phyloP scores from a whole-genome alignment of 305 asterid species.

The Fraxinus baroniana region DNA sequence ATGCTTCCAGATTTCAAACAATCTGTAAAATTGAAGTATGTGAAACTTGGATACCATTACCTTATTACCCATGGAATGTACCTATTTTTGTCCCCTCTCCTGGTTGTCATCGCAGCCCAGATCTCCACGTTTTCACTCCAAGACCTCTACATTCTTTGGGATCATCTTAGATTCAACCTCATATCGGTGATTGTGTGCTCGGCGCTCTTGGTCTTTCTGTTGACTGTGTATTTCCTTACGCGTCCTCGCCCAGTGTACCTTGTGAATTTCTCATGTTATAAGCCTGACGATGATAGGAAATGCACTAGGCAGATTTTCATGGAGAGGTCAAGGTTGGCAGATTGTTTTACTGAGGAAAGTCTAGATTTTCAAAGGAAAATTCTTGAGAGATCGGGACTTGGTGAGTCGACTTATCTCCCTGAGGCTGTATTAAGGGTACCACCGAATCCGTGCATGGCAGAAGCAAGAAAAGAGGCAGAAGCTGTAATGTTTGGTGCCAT shows the following conservation, averaged over 20 bases:
- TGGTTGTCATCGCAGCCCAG: constrained; percentile 34
- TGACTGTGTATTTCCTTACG: constrained; percentile 37
- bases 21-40: constrained; percentile 44
- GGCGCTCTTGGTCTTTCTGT: constrained; percentile 37
- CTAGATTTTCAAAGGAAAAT: constrained; percentile 40
- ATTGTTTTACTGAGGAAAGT: constrained; percentile 23
- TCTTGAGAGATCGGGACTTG: constrained; percentile 45
- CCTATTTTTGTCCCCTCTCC: constrained; percentile 36
- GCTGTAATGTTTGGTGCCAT: constrained; percentile 45
- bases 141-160: constrained; percentile 38
- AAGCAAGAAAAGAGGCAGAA: constrained; percentile 46
- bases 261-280: constrained; percentile 44
- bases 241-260: constrained; percentile 46
- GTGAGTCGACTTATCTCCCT: constrained; percentile 47
- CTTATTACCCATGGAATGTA: constrained; percentile 49
- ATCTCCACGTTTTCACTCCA: constrained; percentile 34
- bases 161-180: constrained; percentile 43
- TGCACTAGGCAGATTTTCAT: constrained; percentile 36
- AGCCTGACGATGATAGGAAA: constrained; percentile 35
- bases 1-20: constrained; percentile 43
- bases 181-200: constrained; percentile 33
- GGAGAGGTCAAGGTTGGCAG: constrained; percentile 26
- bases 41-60: constrained; percentile 45
- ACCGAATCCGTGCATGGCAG: constrained; percentile 44
- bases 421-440: constrained; percentile 36